A percentile compares a stretch with the other conserved stretches of the same genome.
Evolutionary conservation across 768 basidiomycete species (phyloP).

Genomic region (Boletus tylopilopsis): DNA sequence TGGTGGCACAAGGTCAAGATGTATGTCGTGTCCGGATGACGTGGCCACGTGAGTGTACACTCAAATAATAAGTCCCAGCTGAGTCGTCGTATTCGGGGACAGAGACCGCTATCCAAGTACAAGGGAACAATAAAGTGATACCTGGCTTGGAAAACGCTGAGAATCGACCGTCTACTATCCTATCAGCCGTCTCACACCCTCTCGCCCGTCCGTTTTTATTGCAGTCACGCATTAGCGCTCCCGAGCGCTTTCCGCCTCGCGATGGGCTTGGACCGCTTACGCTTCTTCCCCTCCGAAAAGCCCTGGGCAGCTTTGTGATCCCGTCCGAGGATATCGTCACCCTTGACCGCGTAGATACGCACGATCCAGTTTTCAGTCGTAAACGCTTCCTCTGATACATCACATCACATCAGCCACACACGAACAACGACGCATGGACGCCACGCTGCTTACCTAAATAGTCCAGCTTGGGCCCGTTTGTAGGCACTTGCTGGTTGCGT

Average conservation of each 20-base stretch:
- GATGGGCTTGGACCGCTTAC: slow-evolving; percentile 73
- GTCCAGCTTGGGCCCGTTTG: slow-evolving; percentile 76
- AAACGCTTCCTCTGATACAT: slow-evolving; percentile 87
- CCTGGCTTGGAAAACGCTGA: no score
- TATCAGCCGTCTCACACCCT: not conserved
- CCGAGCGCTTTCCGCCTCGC: slow-evolving; percentile 50
- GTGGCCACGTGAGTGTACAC: no score
- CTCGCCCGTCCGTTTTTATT: no score
- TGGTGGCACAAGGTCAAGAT: slow-evolving; percentile 3
- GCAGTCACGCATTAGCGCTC: no score
- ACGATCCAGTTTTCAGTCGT: slow-evolving; percentile 99
- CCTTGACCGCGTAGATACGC: slow-evolving; percentile 93
- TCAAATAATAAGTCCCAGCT: no score
- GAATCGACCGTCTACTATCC: slow-evolving; percentile 9
- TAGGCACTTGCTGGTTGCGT: slow-evolving; percentile 79
- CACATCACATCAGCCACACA: slow-evolving; percentile 3
- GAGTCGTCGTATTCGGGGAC: no score
- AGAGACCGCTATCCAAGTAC: no score
- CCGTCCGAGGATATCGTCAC: slow-evolving; percentile 87
- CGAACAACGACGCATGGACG: not conserved
- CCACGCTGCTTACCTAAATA: slow-evolving; percentile 63
- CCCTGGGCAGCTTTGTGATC: slow-evolving; percentile 85
- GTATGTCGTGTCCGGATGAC: slow-evolving; percentile 3
- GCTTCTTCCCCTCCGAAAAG: slow-evolving; percentile 84
- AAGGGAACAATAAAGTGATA: no score